Evolutionary conservation across 768 basidiomycete species (phyloP), one percentile per base, ranked within the genome.

Genomic region (Suillus variegatus): DNA sequence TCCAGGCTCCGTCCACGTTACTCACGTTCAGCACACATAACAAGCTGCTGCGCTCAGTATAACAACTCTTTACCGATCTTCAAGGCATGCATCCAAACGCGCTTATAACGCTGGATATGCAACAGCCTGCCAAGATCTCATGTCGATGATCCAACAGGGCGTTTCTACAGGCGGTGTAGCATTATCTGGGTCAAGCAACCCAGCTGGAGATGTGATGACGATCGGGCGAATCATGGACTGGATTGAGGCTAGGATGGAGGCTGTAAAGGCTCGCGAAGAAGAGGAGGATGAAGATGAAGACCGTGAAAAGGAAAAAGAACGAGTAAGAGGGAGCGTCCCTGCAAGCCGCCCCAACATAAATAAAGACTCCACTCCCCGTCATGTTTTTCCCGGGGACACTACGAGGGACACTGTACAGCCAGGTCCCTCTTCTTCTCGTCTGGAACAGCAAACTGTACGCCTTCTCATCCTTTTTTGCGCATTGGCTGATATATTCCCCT

Each of bases 231-330:
- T 94, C 60, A 86, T 94, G 88, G 92, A 94, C 70, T 94, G 91
- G 89, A 86, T 89, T 66, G 93, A 94, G 73, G 92, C 91, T 0
- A 80, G 93, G 64, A 76, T 93, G 51, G 92, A 94, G 28, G 92
- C 91, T 0, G 85, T 94, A 64, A 87, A 83, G 69, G 81, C 86
- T 2, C 82, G 87, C 52, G 89, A 92, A 62, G 92, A 94, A 62
- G 93, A 93, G 72, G 92, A 93, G 66, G 91, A 91, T 38, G 91
- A 93, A 72, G 92, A 92, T 64, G 90, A 92, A 67, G 90, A 91
- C 67, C 79, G 83, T 55, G 88, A 90, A 71, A 82, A 80, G 69
- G 86, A 84, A 65, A 75, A 73, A 60, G 85, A 84, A 67, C 76
- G 82, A 68, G 73, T 72, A 44, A 73, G 73, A 68, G 69, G 70